Evolutionary conservation across 495 filamentous ascomycete species (phyloP), one percentile per base, ranked within the genome.

Genomic region (Pseudoneurospora amorphoporcata): DNA sequence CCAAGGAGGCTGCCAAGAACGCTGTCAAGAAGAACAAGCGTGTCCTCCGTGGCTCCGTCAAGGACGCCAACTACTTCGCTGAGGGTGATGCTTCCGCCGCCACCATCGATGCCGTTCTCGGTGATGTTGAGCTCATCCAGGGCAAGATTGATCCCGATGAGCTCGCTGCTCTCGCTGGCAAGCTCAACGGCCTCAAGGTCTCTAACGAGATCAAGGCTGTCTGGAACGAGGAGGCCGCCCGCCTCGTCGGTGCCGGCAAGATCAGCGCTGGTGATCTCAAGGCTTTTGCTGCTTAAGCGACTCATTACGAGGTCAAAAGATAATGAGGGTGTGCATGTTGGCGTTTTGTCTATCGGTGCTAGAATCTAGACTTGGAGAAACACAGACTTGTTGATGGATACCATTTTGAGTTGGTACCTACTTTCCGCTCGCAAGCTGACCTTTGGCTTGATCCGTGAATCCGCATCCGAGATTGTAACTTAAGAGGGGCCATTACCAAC

Each of bases 1-100:
- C 96, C 71, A 98, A 97, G 85, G 95, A 98, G 82, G 95, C 95
- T 14, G 94, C 94, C 72, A 99, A 99, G 90, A 97, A 92, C 80
- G 95, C 96, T 4, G 89, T 94, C 75, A 99, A 99, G 92, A 98
- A 98, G 91, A 98, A 99, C 86, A 97, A 97, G 86, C 91, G 95
- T 85, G 92, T 98, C 41, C 87, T 98, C 72, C 92, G 95, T 79
- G 89, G 87, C 40, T 91, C 91, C 75, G 92, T 95, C 83, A 98
- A 98, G 87, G 95, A 98, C 72, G 93, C 90, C 76, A 97, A 97
- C 86, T 99, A 98, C 88, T 92, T 94, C 74, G 90, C 87, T 37
- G 86, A 85, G 10, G 84, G 86, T 17, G 88, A 92, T 76, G 87
- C 94, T 4, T 86, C 88, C 9, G 84, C 93, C 3, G 85, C 89